Evolutionary conservation across 2,329 filamentous ascomycete genomes (phyloP).

Genomic region (Aureobasidium melanogenum): DNA sequence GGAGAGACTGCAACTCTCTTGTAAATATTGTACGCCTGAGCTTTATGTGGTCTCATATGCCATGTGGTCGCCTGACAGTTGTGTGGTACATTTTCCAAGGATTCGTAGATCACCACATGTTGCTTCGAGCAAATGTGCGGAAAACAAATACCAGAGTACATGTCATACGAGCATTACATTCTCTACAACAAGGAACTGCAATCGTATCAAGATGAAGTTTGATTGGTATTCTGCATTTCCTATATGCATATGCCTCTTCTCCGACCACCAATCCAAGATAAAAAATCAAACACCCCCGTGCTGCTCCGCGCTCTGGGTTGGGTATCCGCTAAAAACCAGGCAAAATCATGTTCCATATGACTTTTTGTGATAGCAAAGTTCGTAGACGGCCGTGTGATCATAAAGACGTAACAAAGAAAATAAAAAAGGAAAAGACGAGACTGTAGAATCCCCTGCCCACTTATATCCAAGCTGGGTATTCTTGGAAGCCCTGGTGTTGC

Average conservation of each 20-base stretch:
- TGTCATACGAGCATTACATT: background rate
- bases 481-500: constrained; percentile 4
- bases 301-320: constrained; percentile 2
- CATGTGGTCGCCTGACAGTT: background rate
- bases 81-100: background rate
- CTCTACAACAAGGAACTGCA: background rate
- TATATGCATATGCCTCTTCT: background rate
- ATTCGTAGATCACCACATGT: background rate
- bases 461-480: constrained; percentile 13
- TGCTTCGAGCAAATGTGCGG: too few relatives aligned
- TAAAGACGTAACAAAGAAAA: background rate
- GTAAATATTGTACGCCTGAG: background rate
- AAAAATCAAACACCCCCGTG: constrained; percentile 4
- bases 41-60: background rate
- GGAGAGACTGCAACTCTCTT: background rate
- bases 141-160: background rate
- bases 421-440: background rate
- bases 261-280: background rate
- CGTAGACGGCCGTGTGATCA: constrained; percentile 3
- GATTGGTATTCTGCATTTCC: background rate
- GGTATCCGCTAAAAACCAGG: constrained; percentile 10
- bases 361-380: constrained; percentile 2
- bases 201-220: background rate
- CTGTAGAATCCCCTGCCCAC: background rate
- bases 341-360: constrained; percentile 6